phyloP scores from a whole-genome alignment of 441 rosid genomes.

The Erodium trifolium region DNA sequence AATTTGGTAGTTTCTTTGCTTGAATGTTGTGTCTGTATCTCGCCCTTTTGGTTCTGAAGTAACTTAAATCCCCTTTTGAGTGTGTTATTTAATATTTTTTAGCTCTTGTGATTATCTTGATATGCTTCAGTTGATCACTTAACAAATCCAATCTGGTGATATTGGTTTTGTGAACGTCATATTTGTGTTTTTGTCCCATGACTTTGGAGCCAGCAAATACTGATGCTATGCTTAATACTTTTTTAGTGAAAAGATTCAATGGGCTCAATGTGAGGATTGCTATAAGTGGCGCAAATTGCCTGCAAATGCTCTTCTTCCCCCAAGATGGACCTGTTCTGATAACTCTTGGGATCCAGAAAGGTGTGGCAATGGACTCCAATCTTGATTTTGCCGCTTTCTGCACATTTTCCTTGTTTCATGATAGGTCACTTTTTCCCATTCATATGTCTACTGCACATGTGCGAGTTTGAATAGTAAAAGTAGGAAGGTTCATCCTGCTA shows the following conservation, averaged over 20 bases:
- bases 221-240: slow-evolving; percentile 7
- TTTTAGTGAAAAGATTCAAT: slow-evolving; percentile 54
- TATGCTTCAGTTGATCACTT: too few relatives aligned
- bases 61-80: too few relatives aligned
- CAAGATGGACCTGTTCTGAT: slow-evolving; percentile 58
- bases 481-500: background rate
- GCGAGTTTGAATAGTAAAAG: background rate
- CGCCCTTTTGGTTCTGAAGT: too few relatives aligned
- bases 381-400: background rate
- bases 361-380: slow-evolving; percentile 22
- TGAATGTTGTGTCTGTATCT: background rate
- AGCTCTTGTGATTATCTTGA: too few relatives aligned
- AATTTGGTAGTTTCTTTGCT: slow-evolving; percentile 3
- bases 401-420: background rate
- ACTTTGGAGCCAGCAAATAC: slow-evolving; percentile 1
- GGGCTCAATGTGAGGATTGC: slow-evolving; percentile 79
- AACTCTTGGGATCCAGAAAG: slow-evolving; percentile 69
- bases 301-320: slow-evolving; percentile 52
- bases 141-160: background rate
- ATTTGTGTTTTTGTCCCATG: background rate
- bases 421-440: background rate
- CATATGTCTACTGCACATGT: background rate
- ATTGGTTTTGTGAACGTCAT: background rate
- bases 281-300: slow-evolving; percentile 74
- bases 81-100: too few relatives aligned